Percentiles rank a stretch among this genome's conserved stretches.
These are phyloP conservation scores for Phytopythium chamaehyphon DNA, from an alignment of 352 stramenopile species.

Conservation along the genomic window DNA sequence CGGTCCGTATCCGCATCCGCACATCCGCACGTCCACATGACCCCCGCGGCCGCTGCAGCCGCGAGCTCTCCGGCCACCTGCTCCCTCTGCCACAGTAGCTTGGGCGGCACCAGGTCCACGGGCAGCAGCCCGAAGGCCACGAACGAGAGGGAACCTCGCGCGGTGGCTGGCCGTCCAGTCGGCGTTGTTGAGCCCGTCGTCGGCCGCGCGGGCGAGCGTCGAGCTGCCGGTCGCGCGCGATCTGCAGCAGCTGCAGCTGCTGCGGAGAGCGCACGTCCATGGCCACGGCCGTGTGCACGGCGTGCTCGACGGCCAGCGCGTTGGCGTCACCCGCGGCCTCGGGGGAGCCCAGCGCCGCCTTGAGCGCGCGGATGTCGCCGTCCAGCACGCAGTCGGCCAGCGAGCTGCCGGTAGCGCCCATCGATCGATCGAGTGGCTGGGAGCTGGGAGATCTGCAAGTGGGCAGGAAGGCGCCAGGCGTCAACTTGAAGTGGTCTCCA, in stretches of 20 bases:
- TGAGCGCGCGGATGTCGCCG: slow-evolving; percentile 47
- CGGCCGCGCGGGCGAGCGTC: background rate
- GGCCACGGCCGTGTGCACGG: slow-evolving; percentile 49
- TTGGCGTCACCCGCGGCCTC: slow-evolving; percentile 15
- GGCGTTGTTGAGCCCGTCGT: slow-evolving; percentile 21
- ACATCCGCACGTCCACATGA: slow-evolving; percentile 19
- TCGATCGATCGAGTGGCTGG: background rate
- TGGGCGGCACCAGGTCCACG: slow-evolving; percentile 48
- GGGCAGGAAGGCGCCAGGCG: no score
- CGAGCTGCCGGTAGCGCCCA: slow-evolving; percentile 2
- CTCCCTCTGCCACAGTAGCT: slow-evolving; percentile 25
- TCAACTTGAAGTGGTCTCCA: no score
- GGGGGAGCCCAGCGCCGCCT: slow-evolving; percentile 24
- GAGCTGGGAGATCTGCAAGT: background rate
- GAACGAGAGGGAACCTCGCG: slow-evolving; percentile 50
- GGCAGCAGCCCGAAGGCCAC: slow-evolving; percentile 49
- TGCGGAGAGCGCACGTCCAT: slow-evolving; percentile 52
- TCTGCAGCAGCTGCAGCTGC: slow-evolving; percentile 58
- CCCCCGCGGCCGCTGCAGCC: slow-evolving; percentile 24
- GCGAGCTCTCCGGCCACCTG: slow-evolving; percentile 18
- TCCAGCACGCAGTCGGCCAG: slow-evolving; percentile 53
- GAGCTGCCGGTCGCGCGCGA: slow-evolving; percentile 17
- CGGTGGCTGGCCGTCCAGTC: slow-evolving; percentile 50
- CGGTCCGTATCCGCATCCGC: background rate
- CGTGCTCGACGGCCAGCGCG: slow-evolving; percentile 41